These are phyloP conservation scores for Didymella keratinophila DNA, from an alignment of 2,329 filamentous ascomycete genomes.

Conservation along the genomic window DNA sequence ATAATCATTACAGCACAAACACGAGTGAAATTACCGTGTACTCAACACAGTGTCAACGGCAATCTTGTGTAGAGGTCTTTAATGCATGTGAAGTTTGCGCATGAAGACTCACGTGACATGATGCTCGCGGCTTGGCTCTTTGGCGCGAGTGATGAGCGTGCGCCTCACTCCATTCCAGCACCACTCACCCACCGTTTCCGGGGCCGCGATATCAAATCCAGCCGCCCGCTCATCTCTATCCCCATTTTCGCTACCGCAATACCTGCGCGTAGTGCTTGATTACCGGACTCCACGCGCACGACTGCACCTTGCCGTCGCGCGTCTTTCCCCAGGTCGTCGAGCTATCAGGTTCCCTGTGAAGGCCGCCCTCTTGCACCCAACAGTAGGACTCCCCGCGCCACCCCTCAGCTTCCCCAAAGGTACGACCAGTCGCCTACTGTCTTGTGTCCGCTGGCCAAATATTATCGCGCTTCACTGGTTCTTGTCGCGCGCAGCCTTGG, in stretches of 20 bases:
- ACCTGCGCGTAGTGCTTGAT: constrained; percentile 25
- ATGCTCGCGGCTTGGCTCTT: constrained; percentile 16
- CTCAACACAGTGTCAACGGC: background rate
- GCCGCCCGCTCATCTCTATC: constrained; percentile 33
- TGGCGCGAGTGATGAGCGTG: constrained; percentile 13
- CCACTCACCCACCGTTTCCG: constrained; percentile 31
- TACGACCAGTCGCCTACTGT: constrained; percentile 37
- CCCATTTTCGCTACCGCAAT: constrained; percentile 22
- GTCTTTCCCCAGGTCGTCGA: constrained; percentile 28
- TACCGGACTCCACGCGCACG: constrained; percentile 17
- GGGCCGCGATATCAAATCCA: constrained; percentile 30
- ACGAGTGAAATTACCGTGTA: background rate
- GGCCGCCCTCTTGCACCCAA: constrained; percentile 25
- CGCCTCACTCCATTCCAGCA: constrained; percentile 26
- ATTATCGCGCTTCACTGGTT: constrained; percentile 32
- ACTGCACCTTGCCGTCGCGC: constrained; percentile 22
- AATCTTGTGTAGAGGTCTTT: too few species aligned
- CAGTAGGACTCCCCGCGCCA: constrained; percentile 28
- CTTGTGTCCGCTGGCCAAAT: constrained; percentile 32
- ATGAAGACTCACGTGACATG: constrained; percentile 7
- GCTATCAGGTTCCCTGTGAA: constrained; percentile 32
- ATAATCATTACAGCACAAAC: background rate
- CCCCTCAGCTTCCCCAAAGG: constrained; percentile 34
- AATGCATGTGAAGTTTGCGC: background rate
- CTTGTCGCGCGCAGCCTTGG: constrained; percentile 37